Conservation (phyloP, 805 yeast species). For the Candida insectorum region DNA sequence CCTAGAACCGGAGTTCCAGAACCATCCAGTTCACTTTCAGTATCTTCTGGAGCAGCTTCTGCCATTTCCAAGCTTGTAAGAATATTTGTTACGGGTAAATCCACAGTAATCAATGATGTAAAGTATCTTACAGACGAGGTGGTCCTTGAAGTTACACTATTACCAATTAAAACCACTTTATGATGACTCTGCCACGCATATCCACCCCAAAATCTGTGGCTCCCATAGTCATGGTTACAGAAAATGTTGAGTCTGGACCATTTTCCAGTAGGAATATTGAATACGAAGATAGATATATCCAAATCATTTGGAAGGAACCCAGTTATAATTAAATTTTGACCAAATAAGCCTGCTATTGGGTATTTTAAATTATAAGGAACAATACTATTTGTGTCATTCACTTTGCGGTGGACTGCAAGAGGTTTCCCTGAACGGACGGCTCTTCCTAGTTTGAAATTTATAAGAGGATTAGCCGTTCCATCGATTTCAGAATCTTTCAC, state of each 20-base stretch:
- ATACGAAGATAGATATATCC: slow-evolving; percentile 47
- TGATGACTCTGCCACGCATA: slow-evolving; percentile 80
- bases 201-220: slow-evolving; percentile 64
- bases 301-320: slow-evolving; percentile 53
- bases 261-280: slow-evolving; percentile 51
- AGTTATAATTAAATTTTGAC: slow-evolving; percentile 58
- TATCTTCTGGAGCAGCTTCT: slow-evolving; percentile 15
- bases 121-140: slow-evolving; percentile 46
- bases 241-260: slow-evolving; percentile 63
- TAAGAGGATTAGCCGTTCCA: slow-evolving; percentile 20
- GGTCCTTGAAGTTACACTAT: slow-evolving; percentile 40
- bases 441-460: slow-evolving; percentile 34
- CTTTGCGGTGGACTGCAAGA: slow-evolving; percentile 28
- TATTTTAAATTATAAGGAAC: slow-evolving; percentile 47
- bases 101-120: slow-evolving; percentile 48
- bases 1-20: background rate
- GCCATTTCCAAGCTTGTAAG: slow-evolving; percentile 42
- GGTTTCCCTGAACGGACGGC: slow-evolving; percentile 27
- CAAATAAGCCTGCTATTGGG: slow-evolving; percentile 64
- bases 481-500: slow-evolving; percentile 21
- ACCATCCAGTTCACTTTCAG: slow-evolving; percentile 2
- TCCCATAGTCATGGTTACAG: slow-evolving; percentile 48
- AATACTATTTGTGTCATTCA: slow-evolving; percentile 14
- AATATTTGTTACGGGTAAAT: slow-evolving; percentile 53
- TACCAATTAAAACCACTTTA: slow-evolving; percentile 61